Evolutionary conservation across 306 rosid species (phyloP), one percentile per base, ranked within the genome.

Genomic region (Pachyrhizus erosus): DNA sequence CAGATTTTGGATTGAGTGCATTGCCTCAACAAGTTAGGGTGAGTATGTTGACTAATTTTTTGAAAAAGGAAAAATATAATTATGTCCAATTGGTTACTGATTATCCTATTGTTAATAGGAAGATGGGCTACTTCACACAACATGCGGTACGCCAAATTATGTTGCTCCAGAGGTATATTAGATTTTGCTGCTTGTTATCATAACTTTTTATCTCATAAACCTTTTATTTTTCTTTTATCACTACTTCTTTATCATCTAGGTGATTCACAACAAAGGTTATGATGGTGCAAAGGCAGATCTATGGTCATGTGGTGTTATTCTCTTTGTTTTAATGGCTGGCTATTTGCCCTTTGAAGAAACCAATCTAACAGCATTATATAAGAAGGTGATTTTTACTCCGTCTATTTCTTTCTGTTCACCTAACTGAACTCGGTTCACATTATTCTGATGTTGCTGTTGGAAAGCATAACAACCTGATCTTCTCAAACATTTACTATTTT

Each of bases 241-340:
- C 73, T 85, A 31, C 67, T 84, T 69, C 54, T 66, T 69, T 74
- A 75, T 80, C 61, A 54, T 87, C 58, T 85, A 95, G 99, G 99
- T 95, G 84, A 90, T 95, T 72, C 82, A 91, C 82, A 92, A 91
- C 83, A 93, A 95, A 86, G 99, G 99, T 65, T 95, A 95, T 87
- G 95, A 91, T 73, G 98, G 99, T 67, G 94, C 94, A 21, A 91
- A 89, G 86, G 97, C 99, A 1, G 99, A 95, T 91, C 84, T 95
- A 29, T 95, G 99, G 99, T 95, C 98, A 46, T 95, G 99, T 68
- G 99, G 99, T 49, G 96, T 91, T 70, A 95, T 95, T 87, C 96
- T 93, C 57, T 95, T 76, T 76, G 99, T 95, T 84, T 79, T 95
- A 81, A 89, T 93, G 98, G 99, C 99, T 54, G 99, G 99, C 27